These are phyloP conservation scores for Tirmania nivea DNA, from an alignment of 495 filamentous ascomycete genomes.

Conservation along the genomic window DNA sequence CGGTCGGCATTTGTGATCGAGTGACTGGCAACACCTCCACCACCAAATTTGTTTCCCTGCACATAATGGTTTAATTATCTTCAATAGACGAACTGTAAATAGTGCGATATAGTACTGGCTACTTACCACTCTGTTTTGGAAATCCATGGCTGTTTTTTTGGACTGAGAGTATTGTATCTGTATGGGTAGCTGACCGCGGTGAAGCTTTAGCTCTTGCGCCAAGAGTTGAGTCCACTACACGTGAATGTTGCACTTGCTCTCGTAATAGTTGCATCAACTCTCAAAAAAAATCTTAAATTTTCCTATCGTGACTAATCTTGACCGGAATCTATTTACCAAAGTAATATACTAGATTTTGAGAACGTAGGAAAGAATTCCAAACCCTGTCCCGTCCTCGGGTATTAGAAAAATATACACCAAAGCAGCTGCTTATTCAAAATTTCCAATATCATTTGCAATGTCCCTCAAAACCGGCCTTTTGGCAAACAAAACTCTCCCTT, in stretches of 20 bases:
- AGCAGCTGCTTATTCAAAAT: not conserved
- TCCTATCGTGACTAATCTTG: too few relatives aligned
- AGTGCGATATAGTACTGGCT: not conserved
- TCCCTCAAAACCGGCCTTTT: slow-evolving; percentile 16
- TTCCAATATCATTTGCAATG: slow-evolving; percentile 10
- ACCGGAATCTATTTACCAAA: too few relatives aligned
- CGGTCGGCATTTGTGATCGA: slow-evolving; percentile 90
- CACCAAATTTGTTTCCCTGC: slow-evolving; percentile 81
- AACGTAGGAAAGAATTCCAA: too few relatives aligned
- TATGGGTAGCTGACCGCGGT: too few relatives aligned
- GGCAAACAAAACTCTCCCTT: slow-evolving; percentile 15
- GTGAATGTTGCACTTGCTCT: too few relatives aligned
- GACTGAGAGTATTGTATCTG: not conserved
- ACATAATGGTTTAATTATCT: not conserved
- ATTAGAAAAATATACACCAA: too few relatives aligned
- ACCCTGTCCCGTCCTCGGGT: too few relatives aligned
- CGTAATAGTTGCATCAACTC: too few relatives aligned
- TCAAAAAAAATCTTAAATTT: too few relatives aligned
- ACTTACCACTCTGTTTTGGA: slow-evolving; percentile 1
- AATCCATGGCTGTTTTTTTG: not conserved
- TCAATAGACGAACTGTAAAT: not conserved
- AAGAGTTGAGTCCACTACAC: too few relatives aligned
- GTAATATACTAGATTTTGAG: too few relatives aligned
- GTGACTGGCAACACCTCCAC: slow-evolving; percentile 85
- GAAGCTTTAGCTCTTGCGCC: too few relatives aligned